Conservation (phyloP, 2,329 filamentous ascomycete genomes). For the Aspergillus candidus region DNA sequence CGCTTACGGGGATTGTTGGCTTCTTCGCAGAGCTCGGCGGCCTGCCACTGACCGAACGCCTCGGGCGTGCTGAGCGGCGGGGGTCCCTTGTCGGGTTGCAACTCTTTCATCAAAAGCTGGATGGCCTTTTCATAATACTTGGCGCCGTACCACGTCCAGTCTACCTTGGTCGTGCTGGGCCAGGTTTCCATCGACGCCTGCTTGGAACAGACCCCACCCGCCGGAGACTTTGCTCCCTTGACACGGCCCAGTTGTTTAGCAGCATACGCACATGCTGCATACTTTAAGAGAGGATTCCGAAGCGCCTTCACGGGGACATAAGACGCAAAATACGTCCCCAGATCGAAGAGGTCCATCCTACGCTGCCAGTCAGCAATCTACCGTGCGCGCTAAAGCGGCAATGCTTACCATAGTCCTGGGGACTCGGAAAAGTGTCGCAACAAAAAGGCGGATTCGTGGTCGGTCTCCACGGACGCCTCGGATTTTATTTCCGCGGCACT, state of each 20-base stretch:
- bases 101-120: constrained; percentile 47
- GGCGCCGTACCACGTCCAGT: constrained; percentile 57
- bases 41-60: constrained; percentile 33
- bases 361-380: constrained; percentile 6
- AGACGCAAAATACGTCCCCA: constrained; percentile 55
- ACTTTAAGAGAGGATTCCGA: constrained; percentile 43
- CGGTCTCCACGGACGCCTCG: constrained; percentile 33
- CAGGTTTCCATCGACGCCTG: constrained; percentile 51
- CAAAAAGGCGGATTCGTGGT: constrained; percentile 56
- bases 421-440: constrained; percentile 56
- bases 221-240: constrained; percentile 46
- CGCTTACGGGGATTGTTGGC: constrained; percentile 41
- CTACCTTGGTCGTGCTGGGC: constrained; percentile 43
- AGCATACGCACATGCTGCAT: constrained; percentile 55
- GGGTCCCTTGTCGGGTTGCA: constrained; percentile 33
- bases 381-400: not conserved
- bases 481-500: constrained; percentile 16
- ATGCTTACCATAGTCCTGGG: constrained; percentile 51
- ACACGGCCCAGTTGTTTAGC: constrained; percentile 56
- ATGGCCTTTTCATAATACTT: constrained; percentile 60
- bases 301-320: constrained; percentile 55
- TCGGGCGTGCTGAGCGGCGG: constrained; percentile 30
- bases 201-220: constrained; percentile 40
- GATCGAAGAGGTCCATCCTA: constrained; percentile 43
- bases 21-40: constrained; percentile 26